phyloP scores from a whole-genome alignment of 2,329 filamentous ascomycete genomes.

The Cordyceps farinosa region DNA sequence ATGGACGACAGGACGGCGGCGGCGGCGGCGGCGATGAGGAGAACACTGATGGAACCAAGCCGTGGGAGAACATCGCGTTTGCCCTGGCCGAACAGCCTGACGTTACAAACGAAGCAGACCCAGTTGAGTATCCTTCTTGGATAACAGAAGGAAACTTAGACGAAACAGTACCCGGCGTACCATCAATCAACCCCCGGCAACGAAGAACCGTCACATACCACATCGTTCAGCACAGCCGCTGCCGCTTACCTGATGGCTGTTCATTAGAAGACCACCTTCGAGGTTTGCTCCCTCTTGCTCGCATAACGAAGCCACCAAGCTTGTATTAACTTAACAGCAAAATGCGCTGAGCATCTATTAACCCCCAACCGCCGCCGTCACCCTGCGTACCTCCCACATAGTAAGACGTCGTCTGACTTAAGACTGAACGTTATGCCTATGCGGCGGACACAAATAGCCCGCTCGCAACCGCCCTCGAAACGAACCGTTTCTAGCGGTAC shows the following conservation, averaged over 20 bases:
- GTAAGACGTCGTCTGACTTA: background rate
- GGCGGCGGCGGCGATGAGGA: background rate
- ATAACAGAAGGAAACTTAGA: background rate
- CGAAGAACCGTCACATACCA: background rate
- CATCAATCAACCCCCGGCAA: background rate
- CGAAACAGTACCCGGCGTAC: background rate
- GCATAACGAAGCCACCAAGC: background rate
- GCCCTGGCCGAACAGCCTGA: background rate
- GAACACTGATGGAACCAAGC: background rate
- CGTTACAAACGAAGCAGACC: background rate
- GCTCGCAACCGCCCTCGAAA: background rate
- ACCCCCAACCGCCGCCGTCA: background rate
- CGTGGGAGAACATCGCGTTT: background rate
- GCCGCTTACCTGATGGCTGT: background rate
- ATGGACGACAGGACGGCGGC: background rate
- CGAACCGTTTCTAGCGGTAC: background rate
- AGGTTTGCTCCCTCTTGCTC: background rate
- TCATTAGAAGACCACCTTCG: background rate
- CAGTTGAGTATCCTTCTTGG: background rate
- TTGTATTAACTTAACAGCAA: background rate
- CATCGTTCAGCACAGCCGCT: background rate
- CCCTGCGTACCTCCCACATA: background rate
- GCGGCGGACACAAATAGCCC: background rate
- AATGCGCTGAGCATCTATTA: background rate
- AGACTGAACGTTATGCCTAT: background rate